These are phyloP conservation scores for Fistulifera solaris DNA, from an alignment of 108 stramenopile species.

Conservation along the genomic window DNA sequence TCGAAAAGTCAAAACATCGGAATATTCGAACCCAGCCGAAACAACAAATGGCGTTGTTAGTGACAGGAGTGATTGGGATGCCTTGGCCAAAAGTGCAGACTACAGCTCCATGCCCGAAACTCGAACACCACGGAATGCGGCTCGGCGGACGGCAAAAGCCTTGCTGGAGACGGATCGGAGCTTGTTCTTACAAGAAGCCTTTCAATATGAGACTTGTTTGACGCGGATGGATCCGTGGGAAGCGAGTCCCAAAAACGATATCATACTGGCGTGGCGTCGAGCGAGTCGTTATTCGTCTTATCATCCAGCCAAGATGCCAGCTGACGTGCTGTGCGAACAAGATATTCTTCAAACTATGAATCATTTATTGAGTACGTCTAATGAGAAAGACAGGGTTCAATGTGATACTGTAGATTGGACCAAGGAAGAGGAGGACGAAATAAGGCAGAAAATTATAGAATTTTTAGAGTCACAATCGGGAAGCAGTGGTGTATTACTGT, in stretches of 20 bases:
- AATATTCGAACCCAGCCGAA: too few species aligned
- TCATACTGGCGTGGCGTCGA: conserved; percentile 44
- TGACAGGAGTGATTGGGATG: conserved; percentile 43
- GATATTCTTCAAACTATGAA: conserved; percentile 32
- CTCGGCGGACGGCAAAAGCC: conserved; percentile 63
- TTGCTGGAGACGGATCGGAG: conserved; percentile 66
- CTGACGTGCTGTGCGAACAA: conserved; percentile 22
- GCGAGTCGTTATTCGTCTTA: not conserved
- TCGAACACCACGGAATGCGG: conserved; percentile 39
- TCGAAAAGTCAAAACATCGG: too few species aligned
- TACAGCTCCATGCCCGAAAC: conserved; percentile 42
- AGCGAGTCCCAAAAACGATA: conserved; percentile 66
- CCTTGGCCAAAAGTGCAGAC: conserved; percentile 65
- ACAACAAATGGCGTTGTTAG: not conserved
- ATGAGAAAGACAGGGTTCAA: not conserved
- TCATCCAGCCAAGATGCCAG: not conserved
- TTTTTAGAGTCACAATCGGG: conserved; percentile 20
- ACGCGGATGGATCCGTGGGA: conserved; percentile 65
- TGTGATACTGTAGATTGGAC: conserved; percentile 46
- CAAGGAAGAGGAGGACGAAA: conserved; percentile 32
- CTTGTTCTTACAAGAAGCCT: conserved; percentile 30
- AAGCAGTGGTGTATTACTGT: conserved; percentile 4
- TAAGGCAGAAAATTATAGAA: conserved; percentile 19
- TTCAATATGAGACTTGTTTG: conserved; percentile 31
- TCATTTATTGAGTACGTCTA: conserved; percentile 25